Evolutionary conservation across 1,139 yeast genomes (phyloP), one percentile per base, ranked within the genome.

Genomic region (Hemisphaericaspora xylofermentans): DNA sequence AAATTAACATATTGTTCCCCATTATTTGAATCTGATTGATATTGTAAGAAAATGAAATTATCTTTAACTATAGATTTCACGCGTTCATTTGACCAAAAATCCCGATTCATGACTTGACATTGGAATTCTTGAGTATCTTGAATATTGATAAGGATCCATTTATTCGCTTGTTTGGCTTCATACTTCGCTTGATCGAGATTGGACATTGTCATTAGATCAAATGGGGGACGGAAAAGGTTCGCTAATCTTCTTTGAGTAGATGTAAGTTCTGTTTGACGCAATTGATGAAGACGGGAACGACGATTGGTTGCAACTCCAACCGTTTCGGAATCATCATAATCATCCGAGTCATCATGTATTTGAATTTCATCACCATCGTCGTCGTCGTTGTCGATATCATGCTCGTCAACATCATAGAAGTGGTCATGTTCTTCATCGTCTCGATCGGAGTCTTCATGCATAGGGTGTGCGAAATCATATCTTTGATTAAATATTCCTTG

Each of bases 31-130:
- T 86, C 94, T 39, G 72, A 72, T 50, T 85, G 91, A 60, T 85
- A 91, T 63, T 88, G 95, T 43, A 91, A 61, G 56, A 91, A 88
- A 4, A 93, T 63, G 54, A 94, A 94, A 57, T 84, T 74, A 28
- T 78, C 81, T 38, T 69, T 70, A 3, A 93, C 82, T 2, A 80
- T 54, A 18, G 72, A 75, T 58, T 88, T 89, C 14, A 94, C 74
- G 2, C 71, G 71, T n/a, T 64, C 52, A 42, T 84, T 76, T 17
- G 95, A 80, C 98, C 98, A 94, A 50, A 94, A 80, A 62, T 94
- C 99, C 45, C 98, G 75, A 63, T 94, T 94, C 42, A 94, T 66
- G 25, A 86, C 83, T 58, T 93, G 98, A 55, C 97, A 91, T 50
- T 80, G 80, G 56, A 94, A 94, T 54, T 88, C 95, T 1, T 84